Base-by-base conservation (phyloP, 1,139 yeast species). In the Hansenula anomala region DNA sequence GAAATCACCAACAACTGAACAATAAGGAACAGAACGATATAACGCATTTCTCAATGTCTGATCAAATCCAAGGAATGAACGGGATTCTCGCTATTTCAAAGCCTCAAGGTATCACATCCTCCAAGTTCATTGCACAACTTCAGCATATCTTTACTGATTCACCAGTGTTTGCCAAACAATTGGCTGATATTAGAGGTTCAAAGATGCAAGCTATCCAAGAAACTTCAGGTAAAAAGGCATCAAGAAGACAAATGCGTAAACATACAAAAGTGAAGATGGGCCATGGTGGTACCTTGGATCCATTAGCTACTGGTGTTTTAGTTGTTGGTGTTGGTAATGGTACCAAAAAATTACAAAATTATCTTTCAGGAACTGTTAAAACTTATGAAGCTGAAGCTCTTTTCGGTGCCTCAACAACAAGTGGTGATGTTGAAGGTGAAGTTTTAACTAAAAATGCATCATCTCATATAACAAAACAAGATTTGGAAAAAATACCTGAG, bases 211-310 rank as follows among this genome's bases (percentile, higher is more conserved):
- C 63, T 59, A 32, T 32, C 13, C 54, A 64, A 59, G 54, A 59
- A 22, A 57, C 71, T 62, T 52, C 69, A 49, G 69, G 69, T 6
- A 58, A 55, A 38, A 55, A 47, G 26, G 64, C 68, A 1, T 58
- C 66, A 15, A 60, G 59, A 40, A 71, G 78, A 42, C 71, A 71
- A 39, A 66, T 73, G 26, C 63, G 73, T 34, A 65, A 69, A 37
- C 63, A 75, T n/a, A 59, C 66, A 15, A 80, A 79, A 52, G 77
- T 90, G 24, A 92, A 94, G 56, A 83, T 92, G 67, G 99, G 99
- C 1, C 99, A 94, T 61, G 99, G 98, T 8, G 99, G 99, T 7
- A 92, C 99, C 0, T 68, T 94, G 33, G 99, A 94, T 56, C 97
- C 97, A 0, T 62, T 88, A 41, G 99, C 99, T 0, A 80, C 89